These are phyloP conservation scores for Cudoniella acicularis DNA, from an alignment of 495 filamentous ascomycete species.

Conservation along the genomic window DNA sequence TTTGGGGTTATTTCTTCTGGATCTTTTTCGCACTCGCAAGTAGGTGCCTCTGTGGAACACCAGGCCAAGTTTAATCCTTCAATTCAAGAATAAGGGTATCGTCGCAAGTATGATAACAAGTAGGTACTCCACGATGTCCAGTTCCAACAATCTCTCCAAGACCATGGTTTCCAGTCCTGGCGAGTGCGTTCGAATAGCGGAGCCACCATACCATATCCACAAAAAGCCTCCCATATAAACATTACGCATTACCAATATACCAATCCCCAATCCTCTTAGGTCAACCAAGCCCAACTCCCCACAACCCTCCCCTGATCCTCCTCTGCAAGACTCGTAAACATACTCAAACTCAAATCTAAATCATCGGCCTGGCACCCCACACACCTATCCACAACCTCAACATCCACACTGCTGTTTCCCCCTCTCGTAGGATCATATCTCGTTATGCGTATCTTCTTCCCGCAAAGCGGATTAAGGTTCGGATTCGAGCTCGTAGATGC, in stretches of 20 bases:
- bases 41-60: too few relatives aligned
- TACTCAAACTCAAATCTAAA: slow-evolving; percentile 59
- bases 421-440: slow-evolving; percentile 67
- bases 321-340: slow-evolving; percentile 59
- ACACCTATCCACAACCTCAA: slow-evolving; percentile 75
- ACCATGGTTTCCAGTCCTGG: too few relatives aligned
- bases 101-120: background rate
- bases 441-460: slow-evolving; percentile 56
- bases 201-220: background rate
- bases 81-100: slow-evolving; percentile 1
- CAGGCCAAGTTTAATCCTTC: too few relatives aligned
- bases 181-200: too few relatives aligned
- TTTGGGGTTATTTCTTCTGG: too few relatives aligned
- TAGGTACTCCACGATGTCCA: background rate
- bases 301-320: slow-evolving; percentile 52
- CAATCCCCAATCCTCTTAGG: slow-evolving; percentile 8
- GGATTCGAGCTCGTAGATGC: slow-evolving; percentile 50
- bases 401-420: slow-evolving; percentile 50
- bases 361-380: slow-evolving; percentile 59
- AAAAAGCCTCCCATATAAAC: slow-evolving; percentile 1
- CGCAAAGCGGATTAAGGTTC: slow-evolving; percentile 70
- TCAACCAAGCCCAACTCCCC: slow-evolving; percentile 68
- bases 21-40: too few relatives aligned
- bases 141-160: background rate
- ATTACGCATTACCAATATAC: slow-evolving; percentile 9